These are phyloP conservation scores for Triticum dicoccoides DNA, from an alignment of 176 grass and related monocot genomes.

Conservation along the genomic window DNA sequence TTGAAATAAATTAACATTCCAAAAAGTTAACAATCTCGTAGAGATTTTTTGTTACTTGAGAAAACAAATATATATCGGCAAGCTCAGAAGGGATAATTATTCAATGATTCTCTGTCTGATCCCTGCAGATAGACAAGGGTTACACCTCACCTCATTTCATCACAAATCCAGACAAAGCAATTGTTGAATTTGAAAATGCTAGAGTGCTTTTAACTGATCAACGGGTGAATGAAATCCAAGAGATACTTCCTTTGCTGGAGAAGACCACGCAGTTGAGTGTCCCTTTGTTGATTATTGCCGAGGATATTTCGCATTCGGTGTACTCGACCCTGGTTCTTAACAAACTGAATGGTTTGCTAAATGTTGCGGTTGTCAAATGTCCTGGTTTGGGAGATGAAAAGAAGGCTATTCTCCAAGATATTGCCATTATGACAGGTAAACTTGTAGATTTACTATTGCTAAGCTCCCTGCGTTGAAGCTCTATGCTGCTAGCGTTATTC, in stretches of 20 bases:
- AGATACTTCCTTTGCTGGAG: conserved; percentile 85
- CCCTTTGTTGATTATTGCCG: conserved; percentile 87
- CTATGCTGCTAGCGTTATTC: not conserved
- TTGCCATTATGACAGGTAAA: conserved; percentile 94
- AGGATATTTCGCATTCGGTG: conserved; percentile 72
- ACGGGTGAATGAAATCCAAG: conserved; percentile 57
- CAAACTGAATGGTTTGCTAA: conserved; percentile 80
- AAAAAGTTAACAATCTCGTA: not conserved
- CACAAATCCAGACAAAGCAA: conserved; percentile 89
- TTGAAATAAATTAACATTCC: not conserved
- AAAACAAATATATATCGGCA: not conserved
- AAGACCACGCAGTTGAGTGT: conserved; percentile 82
- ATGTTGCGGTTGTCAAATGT: conserved; percentile 82
- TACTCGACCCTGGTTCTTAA: conserved; percentile 78
- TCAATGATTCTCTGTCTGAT: conserved; percentile 18
- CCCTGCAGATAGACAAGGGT: conserved; percentile 82
- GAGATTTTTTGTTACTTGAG: not conserved
- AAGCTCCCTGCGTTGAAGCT: not conserved
- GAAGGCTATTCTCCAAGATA: conserved; percentile 93
- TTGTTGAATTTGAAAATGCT: conserved; percentile 87
- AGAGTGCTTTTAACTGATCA: conserved; percentile 94
- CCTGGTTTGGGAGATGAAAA: conserved; percentile 85
- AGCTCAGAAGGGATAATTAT: conserved; percentile 6
- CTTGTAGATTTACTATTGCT: not conserved
- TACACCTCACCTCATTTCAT: conserved; percentile 94